These are phyloP conservation scores for Fusarium aywerte DNA, from an alignment of 2,329 filamentous ascomycete genomes.

Conservation along the genomic window DNA sequence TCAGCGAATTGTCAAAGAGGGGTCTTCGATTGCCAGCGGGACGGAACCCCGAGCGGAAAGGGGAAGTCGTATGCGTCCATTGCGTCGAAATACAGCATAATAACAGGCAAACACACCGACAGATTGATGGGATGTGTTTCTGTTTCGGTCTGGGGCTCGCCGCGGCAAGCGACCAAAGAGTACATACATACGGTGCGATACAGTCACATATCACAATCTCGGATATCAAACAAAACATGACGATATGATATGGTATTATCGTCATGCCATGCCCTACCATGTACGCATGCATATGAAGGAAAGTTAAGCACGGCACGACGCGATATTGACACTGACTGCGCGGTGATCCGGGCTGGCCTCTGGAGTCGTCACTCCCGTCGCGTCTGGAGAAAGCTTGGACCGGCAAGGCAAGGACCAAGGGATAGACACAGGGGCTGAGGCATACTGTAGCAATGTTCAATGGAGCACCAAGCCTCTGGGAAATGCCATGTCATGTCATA, in stretches of 20 bases:
- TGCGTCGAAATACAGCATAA: conserved; percentile 20
- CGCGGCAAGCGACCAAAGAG: conserved; percentile 32
- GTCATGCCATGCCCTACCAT: neutral
- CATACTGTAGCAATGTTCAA: conserved; percentile 2
- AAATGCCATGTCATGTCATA: conserved; percentile 25
- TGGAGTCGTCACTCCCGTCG: conserved; percentile 21
- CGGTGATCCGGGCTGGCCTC: conserved; percentile 23
- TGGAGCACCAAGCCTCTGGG: conserved; percentile 25
- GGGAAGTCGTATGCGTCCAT: conserved; percentile 31
- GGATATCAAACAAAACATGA: conserved; percentile 27
- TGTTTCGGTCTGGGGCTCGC: conserved; percentile 33
- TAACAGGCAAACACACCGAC: conserved; percentile 29
- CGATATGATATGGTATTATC: conserved; percentile 10
- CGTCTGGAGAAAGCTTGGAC: conserved; percentile 38
- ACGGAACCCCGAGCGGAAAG: conserved; percentile 28
- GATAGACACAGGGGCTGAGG: conserved; percentile 27
- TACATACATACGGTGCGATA: neutral
- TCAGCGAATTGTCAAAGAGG: conserved; percentile 26
- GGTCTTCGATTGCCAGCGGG: conserved; percentile 22
- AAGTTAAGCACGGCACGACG: conserved; percentile 35
- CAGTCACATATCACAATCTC: conserved; percentile 33
- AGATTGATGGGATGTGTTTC: conserved; percentile 9
- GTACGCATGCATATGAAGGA: neutral
- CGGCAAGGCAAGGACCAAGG: conserved; percentile 28
- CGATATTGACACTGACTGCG: conserved; percentile 34